Percentiles rank a stretch among this genome's conserved stretches.
These are phyloP conservation scores for Vararia minispora DNA, from an alignment of 768 basidiomycete species.

Conservation along the genomic window DNA sequence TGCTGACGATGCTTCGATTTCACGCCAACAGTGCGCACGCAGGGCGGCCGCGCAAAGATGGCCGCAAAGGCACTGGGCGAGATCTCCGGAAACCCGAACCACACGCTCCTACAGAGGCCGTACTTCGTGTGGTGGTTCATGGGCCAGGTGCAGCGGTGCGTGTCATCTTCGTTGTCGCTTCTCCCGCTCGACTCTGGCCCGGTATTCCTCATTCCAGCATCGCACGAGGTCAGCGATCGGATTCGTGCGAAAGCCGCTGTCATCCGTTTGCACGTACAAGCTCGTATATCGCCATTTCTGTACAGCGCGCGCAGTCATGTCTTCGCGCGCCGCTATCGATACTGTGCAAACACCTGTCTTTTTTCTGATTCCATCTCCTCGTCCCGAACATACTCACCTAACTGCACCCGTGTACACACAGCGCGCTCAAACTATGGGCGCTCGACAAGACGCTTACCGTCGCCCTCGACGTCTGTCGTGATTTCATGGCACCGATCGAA, in stretches of 20 bases:
- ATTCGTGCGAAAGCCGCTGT: no score
- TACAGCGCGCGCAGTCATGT: no score
- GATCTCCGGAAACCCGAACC: constrained; percentile 37
- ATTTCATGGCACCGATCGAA: constrained; percentile 34
- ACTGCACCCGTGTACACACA: constrained; percentile 20
- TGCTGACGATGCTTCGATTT: constrained; percentile 31
- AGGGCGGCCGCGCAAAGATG: constrained; percentile 33
- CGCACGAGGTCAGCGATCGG: no score
- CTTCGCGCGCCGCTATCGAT: no score
- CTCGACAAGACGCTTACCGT: constrained; percentile 43
- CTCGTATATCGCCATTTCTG: no score
- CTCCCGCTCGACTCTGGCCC: no score
- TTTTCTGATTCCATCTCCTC: no score
- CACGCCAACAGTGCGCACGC: constrained; percentile 30
- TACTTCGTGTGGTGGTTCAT: constrained; percentile 67
- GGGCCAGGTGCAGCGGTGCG: constrained; percentile 49
- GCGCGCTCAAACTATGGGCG: constrained; percentile 44
- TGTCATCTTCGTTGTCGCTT: constrained; percentile 2
- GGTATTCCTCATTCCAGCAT: no score
- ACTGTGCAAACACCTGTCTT: no score
- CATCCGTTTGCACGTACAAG: no score
- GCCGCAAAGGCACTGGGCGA: constrained; percentile 45
- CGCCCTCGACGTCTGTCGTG: constrained; percentile 49
- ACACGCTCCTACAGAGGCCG: constrained; percentile 41
- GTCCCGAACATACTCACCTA: no score